Base-by-base conservation (phyloP, 768 basidiomycete genomes). In the Omphalotus guepiniiformis region DNA sequence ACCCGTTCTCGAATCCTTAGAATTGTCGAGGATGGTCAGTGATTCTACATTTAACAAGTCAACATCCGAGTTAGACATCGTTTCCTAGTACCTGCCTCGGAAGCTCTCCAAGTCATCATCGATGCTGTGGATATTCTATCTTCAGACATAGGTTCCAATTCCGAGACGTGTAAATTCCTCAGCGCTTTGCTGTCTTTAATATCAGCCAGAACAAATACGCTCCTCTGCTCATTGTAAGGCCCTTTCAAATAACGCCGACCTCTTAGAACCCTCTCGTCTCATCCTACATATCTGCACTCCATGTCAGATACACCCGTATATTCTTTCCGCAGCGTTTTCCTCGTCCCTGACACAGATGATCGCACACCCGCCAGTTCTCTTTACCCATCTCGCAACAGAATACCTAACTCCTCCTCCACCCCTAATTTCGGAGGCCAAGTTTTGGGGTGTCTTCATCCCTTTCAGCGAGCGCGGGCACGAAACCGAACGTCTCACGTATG, bases 371-470 rank as follows among this genome's bases (percentile, higher is more conserved):
- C 75, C 88, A 0, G 68, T 72, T 1, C 74, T 96, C 43, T 66
- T 97, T 28, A 60, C 58, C 6, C 79, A 90, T 57, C 66, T 98
- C 40, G 75, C 87, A 2, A 73, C 69, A 22, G 79, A 81, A 6
- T 93, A 89, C 60, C 72, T 89, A 38, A 78, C 80, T 2, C 78
- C 75, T 1, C 89, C 91, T 0, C 85, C 88, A 1, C 79, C 85
- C 6, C 65, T 71, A 32, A 77, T 80, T 7, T 55, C 76, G 0
- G 67, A 73, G n/a, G 68, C 75, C 28, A 88, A 88, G 57, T 94
- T 93, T 66, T 93, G 87, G 88, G 70, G 71, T 29, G 72, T 91
- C 9, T 88, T 94, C 57, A 62, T 81, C 6, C 85, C 88, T 0
- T 61, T 88, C 48, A 78, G 82, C 46, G 82, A 80, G 60, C 75